These are phyloP conservation scores for Tetrapisispora nanseiensis DNA, from an alignment of 805 yeast genomes.

Conservation along the genomic window DNA sequence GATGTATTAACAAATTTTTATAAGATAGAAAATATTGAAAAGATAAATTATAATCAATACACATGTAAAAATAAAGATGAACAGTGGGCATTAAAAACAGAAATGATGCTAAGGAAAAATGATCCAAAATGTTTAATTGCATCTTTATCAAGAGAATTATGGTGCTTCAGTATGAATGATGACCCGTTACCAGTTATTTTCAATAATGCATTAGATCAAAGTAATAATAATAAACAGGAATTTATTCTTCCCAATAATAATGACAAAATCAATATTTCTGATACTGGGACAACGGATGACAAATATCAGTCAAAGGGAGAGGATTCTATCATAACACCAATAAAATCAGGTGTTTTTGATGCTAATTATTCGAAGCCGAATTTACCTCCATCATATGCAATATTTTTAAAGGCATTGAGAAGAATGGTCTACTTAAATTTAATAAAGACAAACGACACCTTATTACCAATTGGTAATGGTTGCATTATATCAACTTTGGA, in stretches of 20 bases:
- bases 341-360: constrained; percentile 27
- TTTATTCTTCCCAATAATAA: not conserved
- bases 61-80: constrained; percentile 30
- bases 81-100: constrained; percentile 35
- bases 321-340: constrained; percentile 12
- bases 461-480: constrained; percentile 45
- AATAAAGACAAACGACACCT: constrained; percentile 24
- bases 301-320: not conserved
- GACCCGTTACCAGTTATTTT: constrained; percentile 29
- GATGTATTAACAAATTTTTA: constrained; percentile 25
- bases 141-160: constrained; percentile 33
- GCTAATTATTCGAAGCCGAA: constrained; percentile 30
- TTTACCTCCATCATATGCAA: constrained; percentile 34
- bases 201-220: constrained; percentile 7
- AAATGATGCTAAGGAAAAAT: constrained; percentile 29
- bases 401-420: constrained; percentile 42
- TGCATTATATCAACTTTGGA: constrained; percentile 21
- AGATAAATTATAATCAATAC: constrained; percentile 28
- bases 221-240: constrained; percentile 2
- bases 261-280: not conserved
- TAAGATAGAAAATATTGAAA: constrained; percentile 20
- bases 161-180: constrained; percentile 36
- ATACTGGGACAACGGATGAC: not conserved
- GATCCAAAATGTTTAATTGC: constrained; percentile 32
- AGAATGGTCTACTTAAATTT: constrained; percentile 31